phyloP scores from a whole-genome alignment of 768 basidiomycete species.

The Macrolepiota dolichaula region DNA sequence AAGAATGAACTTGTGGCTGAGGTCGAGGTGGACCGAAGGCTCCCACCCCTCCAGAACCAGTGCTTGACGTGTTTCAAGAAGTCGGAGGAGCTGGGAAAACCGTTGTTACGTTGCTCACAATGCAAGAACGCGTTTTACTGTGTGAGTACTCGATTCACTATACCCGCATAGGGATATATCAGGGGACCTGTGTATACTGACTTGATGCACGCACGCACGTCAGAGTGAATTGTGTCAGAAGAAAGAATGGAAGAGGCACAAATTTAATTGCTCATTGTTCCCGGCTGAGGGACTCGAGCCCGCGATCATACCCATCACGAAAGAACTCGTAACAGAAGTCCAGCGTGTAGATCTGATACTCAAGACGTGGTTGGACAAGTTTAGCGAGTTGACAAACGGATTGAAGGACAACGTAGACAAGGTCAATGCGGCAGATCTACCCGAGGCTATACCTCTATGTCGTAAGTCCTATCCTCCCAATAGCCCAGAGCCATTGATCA shows the following conservation, averaged over 20 bases:
- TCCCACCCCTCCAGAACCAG: background rate
- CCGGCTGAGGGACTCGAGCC: slow-evolving; percentile 1
- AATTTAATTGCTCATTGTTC: slow-evolving; percentile 5
- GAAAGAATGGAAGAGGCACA: slow-evolving; percentile 6
- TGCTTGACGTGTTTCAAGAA: background rate
- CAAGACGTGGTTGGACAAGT: slow-evolving; percentile 2
- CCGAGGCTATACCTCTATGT: slow-evolving; percentile 4
- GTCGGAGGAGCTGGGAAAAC: background rate
- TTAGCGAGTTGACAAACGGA: slow-evolving; percentile 3
- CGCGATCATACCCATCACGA: slow-evolving; percentile 4
- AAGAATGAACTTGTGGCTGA: background rate
- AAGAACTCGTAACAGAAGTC: background rate
- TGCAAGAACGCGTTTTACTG: slow-evolving; percentile 8
- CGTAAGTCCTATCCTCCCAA: background rate
- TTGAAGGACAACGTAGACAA: slow-evolving; percentile 1
- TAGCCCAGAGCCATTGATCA: background rate
- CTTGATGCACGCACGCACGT: too few species aligned
- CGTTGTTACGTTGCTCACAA: slow-evolving; percentile 2
- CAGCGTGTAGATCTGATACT: slow-evolving; percentile 2
- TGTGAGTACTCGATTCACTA: background rate
- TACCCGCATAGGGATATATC: too few species aligned
- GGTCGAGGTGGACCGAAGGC: background rate
- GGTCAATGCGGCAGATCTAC: slow-evolving; percentile 1
- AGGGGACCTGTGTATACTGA: too few species aligned
- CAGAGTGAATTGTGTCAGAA: slow-evolving; percentile 2